A percentile compares a stretch with the other conserved stretches of the same genome.
phyloP scores from a whole-genome alignment of 2,329 filamentous ascomycete genomes.

The Trichoderma harzianum region DNA sequence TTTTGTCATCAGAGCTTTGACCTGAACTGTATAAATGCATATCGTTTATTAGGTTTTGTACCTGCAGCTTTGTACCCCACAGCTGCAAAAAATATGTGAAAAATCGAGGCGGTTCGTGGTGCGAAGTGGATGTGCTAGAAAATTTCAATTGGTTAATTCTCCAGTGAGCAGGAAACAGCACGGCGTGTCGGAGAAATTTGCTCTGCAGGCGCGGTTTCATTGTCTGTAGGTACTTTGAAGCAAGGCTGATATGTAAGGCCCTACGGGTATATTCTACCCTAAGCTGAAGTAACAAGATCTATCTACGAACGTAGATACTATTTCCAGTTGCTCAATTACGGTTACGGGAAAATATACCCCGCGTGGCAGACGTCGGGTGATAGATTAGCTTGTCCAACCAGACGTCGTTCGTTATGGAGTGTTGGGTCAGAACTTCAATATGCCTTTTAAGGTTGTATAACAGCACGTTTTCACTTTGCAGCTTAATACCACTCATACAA shows the following conservation, averaged over 20 bases:
- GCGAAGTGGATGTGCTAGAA: not conserved
- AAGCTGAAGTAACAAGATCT: not conserved
- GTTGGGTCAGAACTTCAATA: not conserved
- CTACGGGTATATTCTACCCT: not conserved
- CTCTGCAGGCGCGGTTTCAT: not conserved
- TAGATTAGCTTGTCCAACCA: not conserved
- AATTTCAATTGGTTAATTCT: not conserved
- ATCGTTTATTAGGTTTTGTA: not conserved
- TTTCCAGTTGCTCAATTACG: not conserved
- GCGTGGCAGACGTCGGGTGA: not conserved
- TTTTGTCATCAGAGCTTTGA: conserved; percentile 17
- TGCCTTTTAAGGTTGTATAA: accelerated
- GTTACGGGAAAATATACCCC: not conserved
- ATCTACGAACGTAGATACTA: not conserved
- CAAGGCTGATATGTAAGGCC: too few species aligned
- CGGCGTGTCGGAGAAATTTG: not conserved
- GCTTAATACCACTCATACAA: not conserved
- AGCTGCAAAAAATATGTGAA: not conserved
- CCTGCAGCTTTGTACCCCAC: conserved; percentile 11
- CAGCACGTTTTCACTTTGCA: not conserved
- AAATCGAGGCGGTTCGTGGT: not conserved
- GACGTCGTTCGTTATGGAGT: not conserved
- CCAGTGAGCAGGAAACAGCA: not conserved
- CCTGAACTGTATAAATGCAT: conserved; percentile 4
- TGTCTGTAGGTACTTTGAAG: not conserved